phyloP scores from a whole-genome alignment of 352 stramenopile genomes.

The Blastocystis sp. region DNA sequence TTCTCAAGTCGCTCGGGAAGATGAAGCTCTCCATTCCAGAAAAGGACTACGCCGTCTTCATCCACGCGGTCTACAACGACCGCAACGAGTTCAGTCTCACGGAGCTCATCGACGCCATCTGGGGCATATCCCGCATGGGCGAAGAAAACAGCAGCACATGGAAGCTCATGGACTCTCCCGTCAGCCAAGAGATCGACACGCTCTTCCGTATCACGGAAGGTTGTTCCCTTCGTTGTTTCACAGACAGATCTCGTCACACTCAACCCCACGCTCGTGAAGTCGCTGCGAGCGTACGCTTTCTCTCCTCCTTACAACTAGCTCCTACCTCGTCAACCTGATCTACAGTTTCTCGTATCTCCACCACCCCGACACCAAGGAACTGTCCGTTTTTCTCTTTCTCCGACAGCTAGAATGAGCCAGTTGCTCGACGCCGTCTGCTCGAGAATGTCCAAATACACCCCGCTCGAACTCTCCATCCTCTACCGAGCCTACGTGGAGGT shows the following conservation, averaged over 20 bases:
- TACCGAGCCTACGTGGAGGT: constrained; percentile 31
- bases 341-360: constrained; percentile 29
- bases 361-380: neutral
- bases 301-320: neutral
- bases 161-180: neutral
- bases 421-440: neutral
- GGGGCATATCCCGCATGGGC: neutral
- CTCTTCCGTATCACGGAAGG: neutral
- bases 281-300: neutral
- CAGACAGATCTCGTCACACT: neutral
- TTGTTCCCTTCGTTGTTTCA: neutral
- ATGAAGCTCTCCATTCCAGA: neutral
- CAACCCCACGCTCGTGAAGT: neutral
- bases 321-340: constrained; percentile 6
- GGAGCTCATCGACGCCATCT: neutral
- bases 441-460: neutral
- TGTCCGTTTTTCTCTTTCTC: neutral
- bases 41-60: neutral
- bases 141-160: neutral
- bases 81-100: neutral
- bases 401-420: neutral
- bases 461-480: neutral
- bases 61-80: neutral
- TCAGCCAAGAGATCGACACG: neutral
- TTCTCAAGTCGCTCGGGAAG: constrained; percentile 8